Percentiles rank a stretch among this genome's conserved stretches.
phyloP scores from a whole-genome alignment of 306 rosid genomes.

The Psophocarpus tetragonolobus region DNA sequence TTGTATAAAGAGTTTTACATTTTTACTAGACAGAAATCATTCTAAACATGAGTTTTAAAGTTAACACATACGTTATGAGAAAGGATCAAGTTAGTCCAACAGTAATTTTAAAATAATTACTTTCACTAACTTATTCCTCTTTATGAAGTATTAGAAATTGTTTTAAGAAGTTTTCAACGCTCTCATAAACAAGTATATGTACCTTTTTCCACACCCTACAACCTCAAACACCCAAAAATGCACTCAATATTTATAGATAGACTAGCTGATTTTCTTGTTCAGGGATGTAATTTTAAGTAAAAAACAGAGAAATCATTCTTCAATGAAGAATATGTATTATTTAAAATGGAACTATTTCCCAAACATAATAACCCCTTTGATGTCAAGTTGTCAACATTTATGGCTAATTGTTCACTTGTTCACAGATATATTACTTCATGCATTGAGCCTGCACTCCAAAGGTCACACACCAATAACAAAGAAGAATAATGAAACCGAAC shows the following conservation, averaged over 20 bases:
- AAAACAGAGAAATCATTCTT: neutral
- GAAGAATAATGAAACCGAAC: conserved; percentile 43
- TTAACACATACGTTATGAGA: too few relatives aligned
- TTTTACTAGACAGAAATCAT: too few relatives aligned
- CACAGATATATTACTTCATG: conserved; percentile 15
- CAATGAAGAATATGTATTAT: conserved; percentile 13
- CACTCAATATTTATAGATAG: neutral
- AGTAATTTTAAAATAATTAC: too few relatives aligned
- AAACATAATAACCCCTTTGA: conserved; percentile 14
- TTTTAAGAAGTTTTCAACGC: neutral
- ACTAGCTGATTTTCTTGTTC: neutral
- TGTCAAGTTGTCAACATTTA: conserved; percentile 23
- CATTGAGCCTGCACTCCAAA: conserved; percentile 18
- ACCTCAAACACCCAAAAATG: neutral
- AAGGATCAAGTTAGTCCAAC: too few relatives aligned
- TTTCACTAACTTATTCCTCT: too few relatives aligned
- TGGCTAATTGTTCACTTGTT: neutral
- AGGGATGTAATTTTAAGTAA: neutral
- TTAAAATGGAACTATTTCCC: conserved; percentile 6
- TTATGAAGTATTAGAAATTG: neutral
- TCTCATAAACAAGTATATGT: neutral
- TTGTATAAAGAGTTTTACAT: too few relatives aligned
- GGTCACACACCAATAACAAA: conserved; percentile 15
- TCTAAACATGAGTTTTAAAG: too few relatives aligned
- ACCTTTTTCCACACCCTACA: neutral